Evolutionary conservation across 2,329 filamentous ascomycete species (phyloP).

Genomic region (Monosporascus sp.): DNA sequence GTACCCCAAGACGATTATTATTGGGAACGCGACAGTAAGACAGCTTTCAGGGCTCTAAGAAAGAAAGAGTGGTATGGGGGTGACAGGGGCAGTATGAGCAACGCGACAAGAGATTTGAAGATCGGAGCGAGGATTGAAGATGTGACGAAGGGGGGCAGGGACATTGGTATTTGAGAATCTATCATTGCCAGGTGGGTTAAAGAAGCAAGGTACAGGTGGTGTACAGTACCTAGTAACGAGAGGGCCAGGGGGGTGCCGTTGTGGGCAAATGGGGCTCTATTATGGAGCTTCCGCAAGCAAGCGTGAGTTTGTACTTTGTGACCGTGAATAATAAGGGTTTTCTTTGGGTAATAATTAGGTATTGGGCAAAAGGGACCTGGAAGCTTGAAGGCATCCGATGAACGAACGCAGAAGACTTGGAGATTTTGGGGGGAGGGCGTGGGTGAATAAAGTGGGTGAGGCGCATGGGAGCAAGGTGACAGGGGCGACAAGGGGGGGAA

Average conservation of each 20-base stretch:
- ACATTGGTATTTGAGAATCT: slow-evolving; percentile 25
- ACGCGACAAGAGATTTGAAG: slow-evolving; percentile 22
- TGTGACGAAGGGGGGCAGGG: slow-evolving; percentile 26
- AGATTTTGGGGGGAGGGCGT: slow-evolving; percentile 24
- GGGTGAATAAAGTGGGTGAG: slow-evolving; percentile 35
- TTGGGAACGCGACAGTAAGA: slow-evolving; percentile 20
- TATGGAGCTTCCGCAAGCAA: slow-evolving; percentile 11
- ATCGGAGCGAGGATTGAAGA: slow-evolving; percentile 25
- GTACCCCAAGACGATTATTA: slow-evolving; percentile 19
- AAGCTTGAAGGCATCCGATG: slow-evolving; percentile 21
- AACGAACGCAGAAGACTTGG: slow-evolving; percentile 16
- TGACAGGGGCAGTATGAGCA: slow-evolving; percentile 20
- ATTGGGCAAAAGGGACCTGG: slow-evolving; percentile 22
- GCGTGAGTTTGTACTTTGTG: too few relatives aligned
- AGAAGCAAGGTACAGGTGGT: slow-evolving; percentile 24
- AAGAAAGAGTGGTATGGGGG: slow-evolving; percentile 14
- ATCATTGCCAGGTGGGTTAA: slow-evolving; percentile 14
- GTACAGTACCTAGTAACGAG: background rate
- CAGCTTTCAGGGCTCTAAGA: slow-evolving; percentile 13
- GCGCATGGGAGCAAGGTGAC: slow-evolving; percentile 48
- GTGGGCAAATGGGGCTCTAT: slow-evolving; percentile 16
- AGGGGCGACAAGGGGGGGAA: slow-evolving; percentile 31
- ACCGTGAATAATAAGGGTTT: too few relatives aligned
- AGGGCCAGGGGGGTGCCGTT: too few relatives aligned
- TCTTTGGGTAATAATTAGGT: slow-evolving; percentile 7